Percentiles rank a stretch among this genome's conserved stretches.
phyloP scores from a whole-genome alignment of 768 basidiomycete species.

The Chalciporus sphaerocephalus region DNA sequence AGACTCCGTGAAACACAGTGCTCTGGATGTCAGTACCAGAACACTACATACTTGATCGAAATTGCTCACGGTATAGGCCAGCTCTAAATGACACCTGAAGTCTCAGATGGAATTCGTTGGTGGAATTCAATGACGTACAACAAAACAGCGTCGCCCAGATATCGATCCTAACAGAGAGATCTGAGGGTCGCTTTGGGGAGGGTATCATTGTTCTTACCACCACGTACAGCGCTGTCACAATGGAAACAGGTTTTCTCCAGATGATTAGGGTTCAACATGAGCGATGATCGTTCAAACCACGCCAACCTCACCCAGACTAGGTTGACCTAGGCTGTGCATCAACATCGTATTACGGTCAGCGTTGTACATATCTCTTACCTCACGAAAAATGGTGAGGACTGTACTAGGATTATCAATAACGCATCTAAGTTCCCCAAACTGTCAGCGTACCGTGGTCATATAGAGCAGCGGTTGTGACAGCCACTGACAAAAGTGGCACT shows the following conservation, averaged over 20 bases:
- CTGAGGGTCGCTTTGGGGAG: background rate
- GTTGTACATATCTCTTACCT: conserved; percentile 15
- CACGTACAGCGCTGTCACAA: conserved; percentile 24
- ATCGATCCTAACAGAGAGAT: conserved; percentile 24
- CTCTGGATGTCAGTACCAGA: background rate
- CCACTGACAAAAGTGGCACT: conserved; percentile 20
- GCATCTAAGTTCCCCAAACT: background rate
- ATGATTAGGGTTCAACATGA: background rate
- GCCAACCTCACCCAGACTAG: conserved; percentile 27
- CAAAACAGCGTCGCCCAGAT: conserved; percentile 28
- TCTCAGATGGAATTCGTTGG: conserved; percentile 2
- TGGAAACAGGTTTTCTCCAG: conserved; percentile 25
- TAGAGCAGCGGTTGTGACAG: conserved; percentile 23
- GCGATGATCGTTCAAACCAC: background rate
- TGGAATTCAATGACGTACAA: conserved; percentile 16
- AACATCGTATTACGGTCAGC: background rate
- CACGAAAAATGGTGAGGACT: conserved; percentile 27
- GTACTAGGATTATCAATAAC: background rate
- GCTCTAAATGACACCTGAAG: conserved; percentile 6
- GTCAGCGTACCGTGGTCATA: conserved; percentile 27
- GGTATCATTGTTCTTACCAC: conserved; percentile 14
- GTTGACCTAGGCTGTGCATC: conserved; percentile 20
- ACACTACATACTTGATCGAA: background rate
- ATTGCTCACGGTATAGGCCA: conserved; percentile 21
- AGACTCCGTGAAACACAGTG: conserved; percentile 22